Evolutionary conservation across 2,329 filamentous ascomycete species (phyloP).

Genomic region (Xylaria hypoxylon): DNA sequence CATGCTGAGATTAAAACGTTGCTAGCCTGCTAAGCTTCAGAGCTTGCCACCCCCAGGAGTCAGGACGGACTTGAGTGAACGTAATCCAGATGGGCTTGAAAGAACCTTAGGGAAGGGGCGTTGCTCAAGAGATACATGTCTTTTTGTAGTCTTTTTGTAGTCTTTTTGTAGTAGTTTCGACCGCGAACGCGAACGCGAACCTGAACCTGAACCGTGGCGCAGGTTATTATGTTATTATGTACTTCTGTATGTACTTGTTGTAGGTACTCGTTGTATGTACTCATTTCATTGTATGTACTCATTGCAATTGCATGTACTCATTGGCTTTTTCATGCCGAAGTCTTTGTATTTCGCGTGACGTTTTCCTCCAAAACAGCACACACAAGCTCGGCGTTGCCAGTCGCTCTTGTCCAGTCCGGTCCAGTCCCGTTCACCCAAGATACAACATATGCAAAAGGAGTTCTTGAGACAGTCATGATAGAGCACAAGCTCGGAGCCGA

Average conservation of each 20-base stretch:
- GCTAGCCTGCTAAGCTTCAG: slow-evolving; percentile 10
- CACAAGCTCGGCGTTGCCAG: slow-evolving; percentile 6
- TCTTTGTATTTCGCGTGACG: slow-evolving; percentile 11
- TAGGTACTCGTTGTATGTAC: too few species aligned
- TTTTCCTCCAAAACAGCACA: background rate
- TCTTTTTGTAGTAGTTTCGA: too few species aligned
- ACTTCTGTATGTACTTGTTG: too few species aligned
- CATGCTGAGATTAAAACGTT: slow-evolving; percentile 22
- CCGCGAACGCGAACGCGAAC: too few species aligned
- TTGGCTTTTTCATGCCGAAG: background rate
- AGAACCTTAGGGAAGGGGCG: background rate
- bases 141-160: too few species aligned
- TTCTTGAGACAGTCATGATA: slow-evolving; percentile 14
- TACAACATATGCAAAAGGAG: slow-evolving; percentile 9
- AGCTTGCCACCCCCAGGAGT: slow-evolving; percentile 6
- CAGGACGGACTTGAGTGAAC: background rate
- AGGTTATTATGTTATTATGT: too few species aligned
- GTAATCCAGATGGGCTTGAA: background rate
- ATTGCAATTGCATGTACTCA: too few species aligned
- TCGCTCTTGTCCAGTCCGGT: slow-evolving; percentile 13
- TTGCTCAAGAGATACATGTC: background rate
- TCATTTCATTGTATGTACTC: too few species aligned
- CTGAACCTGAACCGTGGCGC: background rate
- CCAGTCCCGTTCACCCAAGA: background rate
- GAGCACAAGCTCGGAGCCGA: slow-evolving; percentile 1